Evolutionary conservation across 1,139 yeast species (phyloP).

Genomic region (Kodamaea plutei): DNA sequence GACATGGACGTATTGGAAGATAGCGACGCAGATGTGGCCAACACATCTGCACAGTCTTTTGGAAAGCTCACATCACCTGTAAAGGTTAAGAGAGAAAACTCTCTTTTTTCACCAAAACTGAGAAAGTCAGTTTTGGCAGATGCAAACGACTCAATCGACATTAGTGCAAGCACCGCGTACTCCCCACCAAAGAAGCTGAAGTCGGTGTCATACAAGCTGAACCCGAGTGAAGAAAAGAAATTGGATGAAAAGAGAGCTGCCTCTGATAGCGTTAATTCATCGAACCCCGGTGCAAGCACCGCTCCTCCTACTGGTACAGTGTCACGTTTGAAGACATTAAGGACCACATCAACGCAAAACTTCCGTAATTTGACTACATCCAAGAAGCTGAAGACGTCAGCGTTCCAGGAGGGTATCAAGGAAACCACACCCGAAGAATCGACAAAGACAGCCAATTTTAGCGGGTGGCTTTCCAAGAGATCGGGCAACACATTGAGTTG

Average conservation of each 20-base stretch:
- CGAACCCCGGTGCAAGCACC: conserved; percentile 7
- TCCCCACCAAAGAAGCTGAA: conserved; percentile 37
- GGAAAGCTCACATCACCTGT: conserved; percentile 23
- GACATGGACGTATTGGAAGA: conserved; percentile 7
- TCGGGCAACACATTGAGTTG: conserved; percentile 82
- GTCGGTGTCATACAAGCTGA: conserved; percentile 17
- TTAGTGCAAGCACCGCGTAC: conserved; percentile 24
- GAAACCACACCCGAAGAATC: conserved; percentile 75
- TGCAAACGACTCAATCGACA: conserved; percentile 21
- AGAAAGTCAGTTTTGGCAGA: conserved; percentile 7
- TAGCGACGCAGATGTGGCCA: conserved; percentile 6
- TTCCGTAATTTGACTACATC: conserved; percentile 40
- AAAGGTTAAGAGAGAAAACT: conserved; percentile 19
- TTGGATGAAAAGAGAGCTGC: conserved; percentile 27
- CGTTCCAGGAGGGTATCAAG: conserved; percentile 90
- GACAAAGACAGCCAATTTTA: conserved; percentile 64
- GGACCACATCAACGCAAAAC: conserved; percentile 43
- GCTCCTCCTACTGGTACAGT: conserved; percentile 11
- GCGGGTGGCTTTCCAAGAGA: conserved; percentile 96
- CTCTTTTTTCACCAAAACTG: conserved; percentile 12
- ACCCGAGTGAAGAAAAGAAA: conserved; percentile 12
- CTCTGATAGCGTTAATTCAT: conserved; percentile 21
- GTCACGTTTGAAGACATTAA: conserved; percentile 37
- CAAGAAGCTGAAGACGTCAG: conserved; percentile 72
- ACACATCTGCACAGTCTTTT: conserved; percentile 2